Conservation (phyloP, 2,329 filamentous ascomycete genomes). For the Ambrosiella cleistominuta region DNA sequence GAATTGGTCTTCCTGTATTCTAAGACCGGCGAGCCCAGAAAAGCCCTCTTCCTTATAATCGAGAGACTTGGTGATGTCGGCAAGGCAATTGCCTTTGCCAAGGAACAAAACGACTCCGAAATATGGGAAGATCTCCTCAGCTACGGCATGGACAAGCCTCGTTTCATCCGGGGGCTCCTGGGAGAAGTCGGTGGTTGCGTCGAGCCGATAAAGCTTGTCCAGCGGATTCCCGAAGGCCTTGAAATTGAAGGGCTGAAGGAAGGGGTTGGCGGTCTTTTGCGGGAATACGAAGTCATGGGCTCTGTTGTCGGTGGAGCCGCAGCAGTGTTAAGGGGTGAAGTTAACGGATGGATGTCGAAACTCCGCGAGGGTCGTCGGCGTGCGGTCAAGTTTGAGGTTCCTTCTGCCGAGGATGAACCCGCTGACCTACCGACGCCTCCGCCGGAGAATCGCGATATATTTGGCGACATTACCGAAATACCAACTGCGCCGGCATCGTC, state of each 20-base stretch:
- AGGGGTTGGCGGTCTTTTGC: slow-evolving; percentile 75
- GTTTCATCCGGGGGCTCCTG: slow-evolving; percentile 78
- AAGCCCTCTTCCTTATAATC: slow-evolving; percentile 81
- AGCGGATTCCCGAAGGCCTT: slow-evolving; percentile 78
- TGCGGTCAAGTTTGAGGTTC: slow-evolving; percentile 77
- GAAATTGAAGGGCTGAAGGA: slow-evolving; percentile 83
- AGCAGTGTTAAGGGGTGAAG: slow-evolving; percentile 70
- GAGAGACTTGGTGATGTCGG: slow-evolving; percentile 81
- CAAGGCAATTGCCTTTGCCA: slow-evolving; percentile 86
- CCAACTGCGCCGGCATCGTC: slow-evolving; percentile 17
- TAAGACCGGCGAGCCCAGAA: slow-evolving; percentile 86
- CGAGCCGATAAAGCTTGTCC: slow-evolving; percentile 76
- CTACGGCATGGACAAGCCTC: slow-evolving; percentile 95
- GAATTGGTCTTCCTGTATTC: slow-evolving; percentile 93
- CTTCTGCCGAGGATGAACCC: slow-evolving; percentile 26
- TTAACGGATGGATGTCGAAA: slow-evolving; percentile 64
- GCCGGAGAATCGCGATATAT: slow-evolving; percentile 15
- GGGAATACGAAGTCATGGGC: slow-evolving; percentile 89
- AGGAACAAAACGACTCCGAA: slow-evolving; percentile 79
- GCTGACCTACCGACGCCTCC: slow-evolving; percentile 13
- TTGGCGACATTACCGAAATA: slow-evolving; percentile 13
- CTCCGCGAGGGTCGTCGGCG: slow-evolving; percentile 63
- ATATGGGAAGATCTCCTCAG: slow-evolving; percentile 89
- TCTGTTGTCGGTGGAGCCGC: slow-evolving; percentile 85
- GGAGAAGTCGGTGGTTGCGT: slow-evolving; percentile 91